Base-by-base conservation (phyloP, 1,284 basidiomycete genomes). In the Stygiomarasmius scandens region DNA sequence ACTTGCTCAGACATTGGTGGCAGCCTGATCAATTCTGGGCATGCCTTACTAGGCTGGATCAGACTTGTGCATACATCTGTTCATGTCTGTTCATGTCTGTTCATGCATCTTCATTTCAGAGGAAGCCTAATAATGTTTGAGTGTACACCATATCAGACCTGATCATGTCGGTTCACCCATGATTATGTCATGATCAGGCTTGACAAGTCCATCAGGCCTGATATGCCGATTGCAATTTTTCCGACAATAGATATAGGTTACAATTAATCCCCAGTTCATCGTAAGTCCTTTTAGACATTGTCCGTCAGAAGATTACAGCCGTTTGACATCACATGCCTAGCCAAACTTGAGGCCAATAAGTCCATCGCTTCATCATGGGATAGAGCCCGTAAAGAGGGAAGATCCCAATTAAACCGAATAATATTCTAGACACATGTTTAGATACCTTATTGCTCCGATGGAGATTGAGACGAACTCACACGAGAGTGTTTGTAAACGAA, bases 311-410 rank as follows among this genome's bases (percentile, higher is more conserved):
- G 3, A 11, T 24, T 16, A 12, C 32, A 23, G 16, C 20, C 19
- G 22, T n/a, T 19, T 3, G 27, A 38, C 4, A 14, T 22, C 11
- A 46, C 54, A 8, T 59, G 80, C 83, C 84, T 6, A 87, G 73
- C 54, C 83, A 81, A 23, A 83, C 74, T 67, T 92, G 89, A 12
- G 90, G 89, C 82, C 88, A 90, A 69, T 88, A 84, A 0, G 89
- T 79, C 55, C 72, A 74, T 0, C 85, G 74, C 70, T 87, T 87
- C 80, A 86, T 84, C 36, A 85, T 69, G 2, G 85, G 85, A 66
- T 87, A 87, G 3, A 82, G 62, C 3, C 75, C 73, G 38, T 80
- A 77, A 19, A 83, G 65, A 14, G 73, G 69, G 25, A 85, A 73
- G 16, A 83, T 74, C 3, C 71, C 66, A 2, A 66, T 20, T 2